These are phyloP conservation scores for Phialophora macrospora DNA, from an alignment of 2,329 filamentous ascomycete species.

Conservation along the genomic window DNA sequence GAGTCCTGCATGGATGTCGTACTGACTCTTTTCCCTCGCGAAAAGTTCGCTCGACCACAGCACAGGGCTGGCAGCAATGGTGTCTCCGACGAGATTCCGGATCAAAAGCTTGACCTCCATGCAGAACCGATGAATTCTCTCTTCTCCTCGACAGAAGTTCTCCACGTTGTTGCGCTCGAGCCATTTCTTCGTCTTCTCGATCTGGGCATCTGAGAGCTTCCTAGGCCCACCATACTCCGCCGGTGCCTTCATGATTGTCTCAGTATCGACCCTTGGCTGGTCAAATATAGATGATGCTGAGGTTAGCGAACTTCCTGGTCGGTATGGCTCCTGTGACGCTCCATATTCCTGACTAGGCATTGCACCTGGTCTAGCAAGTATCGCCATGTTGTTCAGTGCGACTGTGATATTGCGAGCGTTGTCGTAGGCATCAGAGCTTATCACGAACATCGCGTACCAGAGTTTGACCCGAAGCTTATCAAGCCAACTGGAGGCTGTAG, in stretches of 20 bases:
- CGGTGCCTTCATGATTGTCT: constrained; percentile 82
- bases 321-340: constrained; percentile 42
- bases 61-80: constrained; percentile 80
- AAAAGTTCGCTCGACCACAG: constrained; percentile 93
- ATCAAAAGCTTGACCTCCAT: constrained; percentile 88
- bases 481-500: constrained; percentile 71
- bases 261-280: constrained; percentile 80
- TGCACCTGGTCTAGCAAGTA: constrained; percentile 49
- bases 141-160: constrained; percentile 93
- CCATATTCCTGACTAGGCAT: constrained; percentile 30
- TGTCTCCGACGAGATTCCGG: constrained; percentile 81
- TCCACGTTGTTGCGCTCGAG: constrained; percentile 79
- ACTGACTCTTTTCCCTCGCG: constrained; percentile 65
- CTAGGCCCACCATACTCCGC: constrained; percentile 87
- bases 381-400: constrained; percentile 87
- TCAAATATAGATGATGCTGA: constrained; percentile 68
- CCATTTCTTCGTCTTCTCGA: constrained; percentile 83
- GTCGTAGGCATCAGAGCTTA: constrained; percentile 85
- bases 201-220: constrained; percentile 94
- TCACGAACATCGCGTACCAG: constrained; percentile 97
- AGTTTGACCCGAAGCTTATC: constrained; percentile 88
- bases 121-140: constrained; percentile 90
- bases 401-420: constrained; percentile 83
- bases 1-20: constrained; percentile 48
- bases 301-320: constrained; percentile 52